A percentile compares a stretch with the other conserved stretches of the same genome.
These are phyloP conservation scores for Pisolithus microcarpus DNA, from an alignment of 768 basidiomycete genomes.

Conservation along the genomic window DNA sequence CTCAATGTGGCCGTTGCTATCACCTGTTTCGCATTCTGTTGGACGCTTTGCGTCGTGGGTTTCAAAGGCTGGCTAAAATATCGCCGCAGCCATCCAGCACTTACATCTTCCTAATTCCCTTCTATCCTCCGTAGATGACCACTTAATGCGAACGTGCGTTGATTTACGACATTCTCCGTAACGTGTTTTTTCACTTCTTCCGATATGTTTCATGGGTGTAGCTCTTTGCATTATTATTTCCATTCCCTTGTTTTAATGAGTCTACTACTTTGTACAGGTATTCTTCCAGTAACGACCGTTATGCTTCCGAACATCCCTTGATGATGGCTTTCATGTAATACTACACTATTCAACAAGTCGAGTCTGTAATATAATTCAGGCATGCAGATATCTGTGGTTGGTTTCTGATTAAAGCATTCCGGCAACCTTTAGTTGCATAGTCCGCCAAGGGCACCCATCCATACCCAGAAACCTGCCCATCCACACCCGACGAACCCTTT, in stretches of 20 bases:
- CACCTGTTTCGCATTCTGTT: conserved; percentile 81
- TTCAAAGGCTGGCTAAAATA: conserved; percentile 78
- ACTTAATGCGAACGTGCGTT: background rate
- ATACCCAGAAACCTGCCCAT: conserved; percentile 82
- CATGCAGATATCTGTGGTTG: background rate
- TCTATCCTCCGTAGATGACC: background rate
- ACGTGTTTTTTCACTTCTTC: background rate
- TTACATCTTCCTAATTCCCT: conserved; percentile 6
- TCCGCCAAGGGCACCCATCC: conserved; percentile 75
- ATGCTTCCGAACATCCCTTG: background rate
- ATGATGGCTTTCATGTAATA: background rate
- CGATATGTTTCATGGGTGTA: background rate
- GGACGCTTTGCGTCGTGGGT: conserved; percentile 67
- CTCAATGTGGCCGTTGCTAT: conserved; percentile 78
- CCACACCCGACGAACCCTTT: conserved; percentile 82
- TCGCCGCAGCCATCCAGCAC: conserved; percentile 24
- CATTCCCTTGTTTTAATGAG: too few relatives aligned
- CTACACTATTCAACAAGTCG: background rate
- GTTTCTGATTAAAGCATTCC: conserved; percentile 1
- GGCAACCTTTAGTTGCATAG: conserved; percentile 35
- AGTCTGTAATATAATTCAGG: background rate
- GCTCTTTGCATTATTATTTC: too few relatives aligned
- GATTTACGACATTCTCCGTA: background rate
- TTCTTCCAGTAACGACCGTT: background rate
- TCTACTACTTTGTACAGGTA: too few relatives aligned